Base-by-base conservation (phyloP, 2,329 filamentous ascomycete species). In the Clarireedia paspali region DNA sequence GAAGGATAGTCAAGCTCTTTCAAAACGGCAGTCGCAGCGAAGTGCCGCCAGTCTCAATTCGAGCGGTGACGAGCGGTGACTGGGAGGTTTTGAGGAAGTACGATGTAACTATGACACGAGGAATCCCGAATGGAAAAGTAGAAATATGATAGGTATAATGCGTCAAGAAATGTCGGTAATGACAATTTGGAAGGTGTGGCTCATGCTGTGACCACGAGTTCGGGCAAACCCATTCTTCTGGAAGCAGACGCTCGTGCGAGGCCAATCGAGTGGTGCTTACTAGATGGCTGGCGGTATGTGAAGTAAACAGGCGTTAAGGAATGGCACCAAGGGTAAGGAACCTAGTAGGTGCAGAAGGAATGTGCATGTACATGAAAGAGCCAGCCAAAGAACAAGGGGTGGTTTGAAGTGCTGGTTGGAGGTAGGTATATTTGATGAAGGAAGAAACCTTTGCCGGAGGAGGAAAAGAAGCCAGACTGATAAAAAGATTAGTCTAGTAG, bases 191-290 rank as follows among this genome's bases (percentile, higher is more conserved):
- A 60, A 62, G 42, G 51, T 64, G 63, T 67, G 64, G 64, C 65
- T 67, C 64, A 66, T 64, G 66, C 64, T 57, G 59, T 63, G 62
- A 61, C 63, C 61, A 63, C 51, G 57, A 61, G 56, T 61, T 62
- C 59, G 60, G 55, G 58, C 58, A 63, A 63, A 60, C 59, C 65
- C 63, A 66, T 64, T 62, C 62, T 64, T 65, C 64, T 68, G 63
- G 65, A 65, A 66, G 60, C 57, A 60, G 64, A 61, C 64, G 60
- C 61, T 66, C 59, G 59, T 63, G 60, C 60, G 60, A 62, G 53
- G 59, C 48, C 50, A 48, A 58, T 57, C 24, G 36, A 42, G 26
- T 44, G 50, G 40, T 57, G 56, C 58, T 62, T 56, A 53, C 57
- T 53, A 56, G 53, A 57, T 12, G 40, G 23, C 60, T 56, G 63